These are phyloP conservation scores for Talaromyces sp. DNA, from an alignment of 2,329 filamentous ascomycete genomes.

Conservation along the genomic window DNA sequence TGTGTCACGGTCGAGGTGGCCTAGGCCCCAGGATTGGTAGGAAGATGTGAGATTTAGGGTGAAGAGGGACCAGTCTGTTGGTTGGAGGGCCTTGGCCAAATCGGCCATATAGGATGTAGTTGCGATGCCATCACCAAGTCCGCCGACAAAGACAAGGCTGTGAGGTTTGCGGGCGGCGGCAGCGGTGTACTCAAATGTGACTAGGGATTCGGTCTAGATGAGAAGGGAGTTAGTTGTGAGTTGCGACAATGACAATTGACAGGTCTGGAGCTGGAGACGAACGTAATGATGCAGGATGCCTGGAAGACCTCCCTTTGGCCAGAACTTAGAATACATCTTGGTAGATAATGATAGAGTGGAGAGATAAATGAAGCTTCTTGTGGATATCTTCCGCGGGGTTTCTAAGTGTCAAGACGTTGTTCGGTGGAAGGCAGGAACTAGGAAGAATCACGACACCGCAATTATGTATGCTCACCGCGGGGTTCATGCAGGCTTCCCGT, in stretches of 20 bases:
- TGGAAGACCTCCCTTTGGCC: slow-evolving; percentile 39
- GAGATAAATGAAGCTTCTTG: background rate
- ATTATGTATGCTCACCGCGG: slow-evolving; percentile 9
- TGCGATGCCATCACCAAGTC: slow-evolving; percentile 60
- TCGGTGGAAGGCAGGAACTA: background rate
- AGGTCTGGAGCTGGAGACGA: slow-evolving; percentile 11
- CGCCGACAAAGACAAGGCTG: slow-evolving; percentile 61
- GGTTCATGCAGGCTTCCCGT: slow-evolving; percentile 4
- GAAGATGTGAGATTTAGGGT: slow-evolving; percentile 56
- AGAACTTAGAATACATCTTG: slow-evolving; percentile 40
- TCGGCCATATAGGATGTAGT: slow-evolving; percentile 57
- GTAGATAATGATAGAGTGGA: background rate
- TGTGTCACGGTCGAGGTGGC: slow-evolving; percentile 56
- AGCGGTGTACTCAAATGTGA: slow-evolving; percentile 45
- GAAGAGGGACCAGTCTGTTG: slow-evolving; percentile 57
- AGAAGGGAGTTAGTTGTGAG: background rate
- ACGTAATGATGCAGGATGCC: slow-evolving; percentile 43
- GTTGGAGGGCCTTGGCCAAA: slow-evolving; percentile 51
- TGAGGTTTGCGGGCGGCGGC: slow-evolving; percentile 40
- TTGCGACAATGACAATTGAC: background rate
- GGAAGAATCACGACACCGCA: too few relatives aligned
- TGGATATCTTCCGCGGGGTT: background rate
- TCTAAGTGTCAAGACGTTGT: background rate
- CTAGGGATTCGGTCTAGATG: slow-evolving; percentile 36
- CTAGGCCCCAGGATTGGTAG: slow-evolving; percentile 58